phyloP scores from a whole-genome alignment of 2,329 filamentous ascomycete genomes.

The Chaetomium sp. region DNA sequence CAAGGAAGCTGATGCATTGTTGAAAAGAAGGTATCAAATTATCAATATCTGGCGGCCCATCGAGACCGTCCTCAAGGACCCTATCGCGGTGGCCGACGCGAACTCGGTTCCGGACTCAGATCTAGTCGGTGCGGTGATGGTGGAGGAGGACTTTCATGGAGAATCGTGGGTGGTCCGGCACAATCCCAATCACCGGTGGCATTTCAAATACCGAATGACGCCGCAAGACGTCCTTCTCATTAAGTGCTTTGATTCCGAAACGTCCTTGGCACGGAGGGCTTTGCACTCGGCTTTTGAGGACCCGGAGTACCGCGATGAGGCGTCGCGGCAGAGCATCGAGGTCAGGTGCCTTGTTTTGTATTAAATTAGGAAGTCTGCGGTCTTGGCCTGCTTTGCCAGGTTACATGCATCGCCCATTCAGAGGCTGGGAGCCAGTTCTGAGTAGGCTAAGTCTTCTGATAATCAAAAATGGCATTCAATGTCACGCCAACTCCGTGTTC shows the following conservation, averaged over 20 bases:
- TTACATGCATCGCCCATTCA: neutral
- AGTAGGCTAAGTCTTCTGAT: too few species aligned
- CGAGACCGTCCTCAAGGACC: slow-evolving; percentile 39
- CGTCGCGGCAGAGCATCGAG: slow-evolving; percentile 49
- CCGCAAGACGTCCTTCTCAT: slow-evolving; percentile 49
- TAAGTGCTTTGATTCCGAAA: slow-evolving; percentile 50
- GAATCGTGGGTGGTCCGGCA: slow-evolving; percentile 36
- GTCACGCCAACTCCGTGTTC: too few species aligned
- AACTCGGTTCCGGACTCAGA: slow-evolving; percentile 33
- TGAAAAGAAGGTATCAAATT: slow-evolving; percentile 33
- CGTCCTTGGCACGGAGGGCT: slow-evolving; percentile 44
- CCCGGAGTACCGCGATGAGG: slow-evolving; percentile 33
- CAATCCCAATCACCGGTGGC: slow-evolving; percentile 40
- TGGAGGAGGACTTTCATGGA: slow-evolving; percentile 30
- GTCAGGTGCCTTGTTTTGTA: slow-evolving; percentile 47
- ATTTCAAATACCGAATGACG: slow-evolving; percentile 43
- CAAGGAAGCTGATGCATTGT: slow-evolving; percentile 20
- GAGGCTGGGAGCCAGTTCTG: too few species aligned
- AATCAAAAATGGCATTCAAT: too few species aligned
- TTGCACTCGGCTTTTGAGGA: slow-evolving; percentile 51
- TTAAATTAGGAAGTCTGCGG: neutral
- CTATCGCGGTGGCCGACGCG: slow-evolving; percentile 36
- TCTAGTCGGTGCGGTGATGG: slow-evolving; percentile 33
- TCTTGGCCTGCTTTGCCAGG: neutral
- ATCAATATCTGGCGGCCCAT: slow-evolving; percentile 45